Evolutionary conservation across 371 early-diverging fungal species (phyloP), one percentile per base, ranked within the genome.

Genomic region (Actinomortierella wolfii): DNA sequence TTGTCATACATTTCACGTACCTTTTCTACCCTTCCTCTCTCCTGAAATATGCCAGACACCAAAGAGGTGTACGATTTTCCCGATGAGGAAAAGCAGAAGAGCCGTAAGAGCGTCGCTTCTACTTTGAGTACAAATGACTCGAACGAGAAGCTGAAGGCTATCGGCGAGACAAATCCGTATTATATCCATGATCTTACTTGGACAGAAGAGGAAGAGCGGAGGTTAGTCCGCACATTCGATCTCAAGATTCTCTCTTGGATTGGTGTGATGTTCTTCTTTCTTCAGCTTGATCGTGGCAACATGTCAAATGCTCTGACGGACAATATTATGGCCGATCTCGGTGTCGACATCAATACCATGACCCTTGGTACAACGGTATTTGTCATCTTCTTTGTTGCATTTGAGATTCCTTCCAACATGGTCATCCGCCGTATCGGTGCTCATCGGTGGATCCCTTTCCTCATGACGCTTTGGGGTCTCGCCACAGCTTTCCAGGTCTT

Each of bases 401-500:
- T 79, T 28, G 75, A 79, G 29, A 61, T 86, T 1, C 76, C 80
- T 0, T 78, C 83, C 43, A 81, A 78, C 42, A 69, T 82, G 56
- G 61, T 86, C 49, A 82, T 80, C 9, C 83, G 83, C 28, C 70
- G 75, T 9, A 61, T 82, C 20, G 86, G 86, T 21, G 77, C 87
- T 7, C 84, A 85, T 52, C 54, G 76, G 14, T 83, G 83, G 79
- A 83, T 87, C 42, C 86, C 87, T 0, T 68, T 83, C 42, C 59
- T 88, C 23, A 87, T 88, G 86, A 67, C 61, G 23, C 45, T 81
- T 23, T 88, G 89, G 89, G 89, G 85, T 15, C 49, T 82, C 13
- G 78, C 81, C 0, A 84, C 85, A 0, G 83, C 83, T 64, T 68
- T 74, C 5, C 82, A 76, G 50, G 65, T 68, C 46, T 74, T 80